Evolutionary conservation across 768 basidiomycete species (phyloP), one percentile per base, ranked within the genome.

Genomic region (Boletus pseudopeckii): DNA sequence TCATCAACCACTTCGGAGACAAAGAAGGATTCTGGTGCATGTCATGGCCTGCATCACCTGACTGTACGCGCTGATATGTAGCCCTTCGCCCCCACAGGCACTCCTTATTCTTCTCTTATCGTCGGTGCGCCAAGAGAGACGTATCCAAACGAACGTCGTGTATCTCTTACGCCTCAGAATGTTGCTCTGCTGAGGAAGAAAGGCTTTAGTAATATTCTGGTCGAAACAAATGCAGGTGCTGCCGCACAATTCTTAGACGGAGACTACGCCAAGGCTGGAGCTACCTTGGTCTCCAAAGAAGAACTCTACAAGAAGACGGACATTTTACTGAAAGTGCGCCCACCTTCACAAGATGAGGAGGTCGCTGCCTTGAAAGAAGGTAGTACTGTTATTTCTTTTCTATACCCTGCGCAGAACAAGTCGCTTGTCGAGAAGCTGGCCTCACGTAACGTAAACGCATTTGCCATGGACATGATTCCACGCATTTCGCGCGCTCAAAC

Each of bases 391-490:
- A 85, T 94, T 54, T 91, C 90, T 7, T 89, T 94, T 70, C 69
- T 94, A 62, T 89, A 92, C 72, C 90, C 92, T 24, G 76, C 81
- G 22, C 90, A 92, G 72, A 93, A 93, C 73, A 85, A 85, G 68
- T 68, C 75, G 36, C 78, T 87, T 45, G 82, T 93, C 24, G 84
- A 92, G 62, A 76, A 77, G 45, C 74, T 92, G 57, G 80, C 85
- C n/a, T 70, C 77, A 32, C 80, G 81, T 50, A 82, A 81, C 57
- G 76, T 86, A 51, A 90, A 84, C 59, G 83, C 81, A 26, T 89
- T 94, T 64, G 90, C 87, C 50, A 94, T 94, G 92, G 92, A 94
- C 66, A 82, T 86, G 81, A 91, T 94, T 75, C 92, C 92, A 61
- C 82, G 92, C 53, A 92, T 94, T 61, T 92, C 90, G 56, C 82